Conservation (phyloP, 345 rosid species). For the Corchorus olitorius region DNA sequence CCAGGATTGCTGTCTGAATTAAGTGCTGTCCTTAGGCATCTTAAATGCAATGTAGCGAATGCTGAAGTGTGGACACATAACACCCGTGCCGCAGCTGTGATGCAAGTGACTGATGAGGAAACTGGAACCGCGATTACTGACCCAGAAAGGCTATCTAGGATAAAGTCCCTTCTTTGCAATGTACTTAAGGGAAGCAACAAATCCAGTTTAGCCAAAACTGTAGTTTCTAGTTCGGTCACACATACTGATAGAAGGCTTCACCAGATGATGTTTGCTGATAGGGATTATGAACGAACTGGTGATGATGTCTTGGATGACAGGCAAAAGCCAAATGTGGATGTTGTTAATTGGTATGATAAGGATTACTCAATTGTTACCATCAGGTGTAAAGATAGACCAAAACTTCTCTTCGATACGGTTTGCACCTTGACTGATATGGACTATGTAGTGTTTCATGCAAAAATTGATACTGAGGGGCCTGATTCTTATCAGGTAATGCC, state of each 20-base stretch:
- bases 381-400: conserved; percentile 85
- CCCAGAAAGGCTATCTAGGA: conserved; percentile 59
- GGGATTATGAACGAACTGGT: conserved; percentile 73
- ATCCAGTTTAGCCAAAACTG: conserved; percentile 67
- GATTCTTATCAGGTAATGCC: conserved; percentile 48
- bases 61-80: conserved; percentile 99
- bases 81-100: conserved; percentile 84
- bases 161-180: conserved; percentile 70
- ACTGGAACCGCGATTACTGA: conserved; percentile 68
- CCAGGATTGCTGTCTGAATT: conserved; percentile 93
- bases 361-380: conserved; percentile 85
- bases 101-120: conserved; percentile 78
- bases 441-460: conserved; percentile 64
- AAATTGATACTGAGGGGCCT: conserved; percentile 36
- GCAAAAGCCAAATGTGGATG: conserved; percentile 68
- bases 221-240: conserved; percentile 57
- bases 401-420: conserved; percentile 87
- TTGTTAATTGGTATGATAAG: conserved; percentile 79
- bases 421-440: conserved; percentile 95
- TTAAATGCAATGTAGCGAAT: conserved; percentile 74
- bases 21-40: conserved; percentile 78
- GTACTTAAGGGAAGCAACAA: conserved; percentile 80
- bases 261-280: conserved; percentile 97
- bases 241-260: conserved; percentile 92
- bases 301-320: conserved; percentile 57